These are phyloP conservation scores for Climacium dendroides DNA, from an alignment of 225 moss, liverwort and hornwort species.

Conservation along the genomic window DNA sequence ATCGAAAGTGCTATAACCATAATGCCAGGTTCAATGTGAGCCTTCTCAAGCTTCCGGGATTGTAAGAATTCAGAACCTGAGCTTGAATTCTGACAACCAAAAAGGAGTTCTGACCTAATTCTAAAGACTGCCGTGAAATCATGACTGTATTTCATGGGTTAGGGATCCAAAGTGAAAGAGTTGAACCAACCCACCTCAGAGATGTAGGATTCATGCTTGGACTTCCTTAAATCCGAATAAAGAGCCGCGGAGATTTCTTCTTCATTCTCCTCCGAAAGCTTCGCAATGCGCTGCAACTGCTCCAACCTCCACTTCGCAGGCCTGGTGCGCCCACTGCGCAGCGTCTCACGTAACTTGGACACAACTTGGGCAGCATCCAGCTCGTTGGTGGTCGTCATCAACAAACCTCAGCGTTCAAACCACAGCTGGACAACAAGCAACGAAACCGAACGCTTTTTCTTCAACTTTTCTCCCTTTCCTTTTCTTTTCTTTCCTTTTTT, in stretches of 20 bases:
- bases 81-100: neutral
- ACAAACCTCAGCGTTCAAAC: neutral
- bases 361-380: slow-evolving; percentile 11
- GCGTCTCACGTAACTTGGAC: slow-evolving; percentile 1
- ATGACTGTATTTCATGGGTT: neutral
- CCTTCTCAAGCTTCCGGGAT: too few relatives aligned
- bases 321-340: slow-evolving; percentile 11
- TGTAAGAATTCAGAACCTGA: neutral
- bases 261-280: slow-evolving; percentile 19
- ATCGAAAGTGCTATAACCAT: neutral
- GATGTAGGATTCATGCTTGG: slow-evolving; percentile 6
- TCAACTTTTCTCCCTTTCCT: neutral
- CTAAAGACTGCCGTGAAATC: too few relatives aligned
- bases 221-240: neutral
- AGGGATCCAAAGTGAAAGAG: neutral
- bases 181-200: neutral
- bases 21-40: neutral
- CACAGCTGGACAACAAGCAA: neutral
- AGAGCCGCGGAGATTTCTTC: slow-evolving; percentile 10
- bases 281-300: slow-evolving; percentile 5
- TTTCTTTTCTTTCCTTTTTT: neutral
- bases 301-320: slow-evolving; percentile 17
- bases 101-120: neutral
- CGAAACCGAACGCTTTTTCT: neutral
- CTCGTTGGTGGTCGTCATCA: neutral